A percentile compares a stretch with the other conserved stretches of the same genome.
These are phyloP conservation scores for Teratosphaeria epicoccoides DNA, from an alignment of 2,329 filamentous ascomycete species.

Conservation along the genomic window DNA sequence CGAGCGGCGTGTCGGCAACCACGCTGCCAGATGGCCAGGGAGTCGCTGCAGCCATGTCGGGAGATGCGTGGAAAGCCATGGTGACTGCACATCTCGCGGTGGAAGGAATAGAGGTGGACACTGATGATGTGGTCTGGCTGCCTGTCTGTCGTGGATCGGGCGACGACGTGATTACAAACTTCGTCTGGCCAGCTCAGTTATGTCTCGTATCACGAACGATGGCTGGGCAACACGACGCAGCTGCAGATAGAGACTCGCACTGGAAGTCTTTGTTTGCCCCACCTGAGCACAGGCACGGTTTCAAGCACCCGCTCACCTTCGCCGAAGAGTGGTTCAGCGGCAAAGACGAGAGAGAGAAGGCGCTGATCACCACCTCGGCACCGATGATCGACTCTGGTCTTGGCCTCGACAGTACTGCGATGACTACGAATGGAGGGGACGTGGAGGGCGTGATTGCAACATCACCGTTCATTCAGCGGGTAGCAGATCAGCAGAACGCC, in stretches of 20 bases:
- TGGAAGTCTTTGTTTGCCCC: slow-evolving; percentile 18
- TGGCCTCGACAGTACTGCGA: not conserved
- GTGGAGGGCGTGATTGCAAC: slow-evolving; percentile 4
- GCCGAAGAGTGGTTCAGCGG: slow-evolving; percentile 21
- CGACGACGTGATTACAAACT: not conserved
- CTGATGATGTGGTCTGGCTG: slow-evolving; percentile 3
- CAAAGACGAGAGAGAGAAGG: slow-evolving; percentile 15
- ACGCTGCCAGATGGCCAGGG: not conserved
- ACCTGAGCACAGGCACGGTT: slow-evolving; percentile 16
- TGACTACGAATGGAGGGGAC: not conserved
- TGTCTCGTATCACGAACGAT: slow-evolving; percentile 7
- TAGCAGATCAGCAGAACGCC: slow-evolving; percentile 29
- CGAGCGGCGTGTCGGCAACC: not conserved
- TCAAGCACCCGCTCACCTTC: slow-evolving; percentile 18
- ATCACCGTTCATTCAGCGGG: slow-evolving; percentile 27
- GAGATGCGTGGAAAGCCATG: slow-evolving; percentile 7
- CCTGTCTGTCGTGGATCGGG: not conserved
- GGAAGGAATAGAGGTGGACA: slow-evolving; percentile 8
- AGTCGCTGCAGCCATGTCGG: not conserved
- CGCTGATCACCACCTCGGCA: not conserved
- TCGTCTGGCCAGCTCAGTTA: slow-evolving; percentile 15
- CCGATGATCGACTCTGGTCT: not conserved
- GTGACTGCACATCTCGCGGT: slow-evolving; percentile 4
- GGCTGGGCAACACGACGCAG: not conserved
- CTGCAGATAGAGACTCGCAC: not conserved